Evolutionary conservation across 2,329 filamentous ascomycete species (phyloP), one percentile per base, ranked within the genome.

Genomic region (Lasiodiplodia sp.): DNA sequence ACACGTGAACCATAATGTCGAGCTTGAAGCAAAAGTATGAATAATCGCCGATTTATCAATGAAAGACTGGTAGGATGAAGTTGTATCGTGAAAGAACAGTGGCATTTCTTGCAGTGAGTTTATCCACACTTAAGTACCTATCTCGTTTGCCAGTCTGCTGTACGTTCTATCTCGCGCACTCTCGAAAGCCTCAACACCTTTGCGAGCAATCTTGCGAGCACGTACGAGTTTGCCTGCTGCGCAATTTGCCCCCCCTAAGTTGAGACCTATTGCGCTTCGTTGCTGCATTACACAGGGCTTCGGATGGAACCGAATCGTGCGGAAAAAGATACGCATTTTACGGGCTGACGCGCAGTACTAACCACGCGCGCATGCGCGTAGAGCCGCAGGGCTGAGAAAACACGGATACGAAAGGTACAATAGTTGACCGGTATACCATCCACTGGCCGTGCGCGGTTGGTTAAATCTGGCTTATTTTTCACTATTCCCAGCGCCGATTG

Each of bases 361-460:
- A 21, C 34, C 11, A 21, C 34, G 18, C 55, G 55, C 55, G 34
- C n/a, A 11, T 23, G 55, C 55, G 34, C 18, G 18, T 21, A 57
- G 55, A 57, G 34, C 55, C 55, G 55, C n/a, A 57, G 40, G 55
- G 55, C 55, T 40, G 55, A 38, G 8, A 21, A 21, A 10, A 16
- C 12, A 8, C 18, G 16, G 16, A 56, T 18, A 34, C 7, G 53
- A 14, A 56, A 56, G 28, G 21, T 28, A 56, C 16, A 44, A 1
- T 11, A 53, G 23, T 31, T 37, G 18, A 38, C 31, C 31, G 18
- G 53, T 38, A 44, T 34, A 34, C 31, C 8, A 34, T 28, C 31
- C 31, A 34, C 31, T 10, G 2, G 31, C 2, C 1, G 1, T 34
- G 31, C 31, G 31, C 31, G 31, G 2, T 34, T 34, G 31, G 1